Conservation (phyloP, 805 yeast species). For the Starmerella lactis-condensi region DNA sequence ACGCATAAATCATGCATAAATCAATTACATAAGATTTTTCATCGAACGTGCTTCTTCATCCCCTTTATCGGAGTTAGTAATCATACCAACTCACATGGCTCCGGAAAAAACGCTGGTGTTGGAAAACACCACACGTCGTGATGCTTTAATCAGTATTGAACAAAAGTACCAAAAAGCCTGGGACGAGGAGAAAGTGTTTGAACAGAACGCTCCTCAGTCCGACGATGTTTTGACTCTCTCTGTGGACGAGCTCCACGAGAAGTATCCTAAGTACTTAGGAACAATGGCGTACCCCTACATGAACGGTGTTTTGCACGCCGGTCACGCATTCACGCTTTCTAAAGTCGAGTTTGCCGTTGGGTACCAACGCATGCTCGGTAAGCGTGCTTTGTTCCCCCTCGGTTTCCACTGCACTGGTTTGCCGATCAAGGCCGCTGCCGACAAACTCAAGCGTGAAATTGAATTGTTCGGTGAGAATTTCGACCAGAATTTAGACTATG, state of each 20-base stretch:
- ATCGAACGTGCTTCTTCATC: too few species aligned
- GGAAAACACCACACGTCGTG: constrained; percentile 77
- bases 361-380: constrained; percentile 86
- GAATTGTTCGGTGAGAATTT: constrained; percentile 79
- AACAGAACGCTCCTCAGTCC: constrained; percentile 59
- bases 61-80: too few species aligned
- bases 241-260: constrained; percentile 52
- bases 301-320: constrained; percentile 97
- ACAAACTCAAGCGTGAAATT: constrained; percentile 78
- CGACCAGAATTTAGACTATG: constrained; percentile 32
- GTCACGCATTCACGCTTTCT: constrained; percentile 87
- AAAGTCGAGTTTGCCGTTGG: constrained; percentile 86
- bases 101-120: constrained; percentile 17
- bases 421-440: constrained; percentile 92
- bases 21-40: too few species aligned
- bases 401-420: constrained; percentile 99
- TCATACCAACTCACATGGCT: too few species aligned
- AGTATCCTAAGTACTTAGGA: constrained; percentile 71
- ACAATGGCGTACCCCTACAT: constrained; percentile 98
- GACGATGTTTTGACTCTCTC: constrained; percentile 43
- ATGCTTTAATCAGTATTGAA: constrained; percentile 74
- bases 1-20: too few species aligned
- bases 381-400: constrained; percentile 77
- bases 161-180: constrained; percentile 72
- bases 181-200: constrained; percentile 73